A percentile compares a stretch with the other conserved stretches of the same genome.
Evolutionary conservation across 495 filamentous ascomycete genomes (phyloP).

Genomic region (Penicillium bovifimosum): DNA sequence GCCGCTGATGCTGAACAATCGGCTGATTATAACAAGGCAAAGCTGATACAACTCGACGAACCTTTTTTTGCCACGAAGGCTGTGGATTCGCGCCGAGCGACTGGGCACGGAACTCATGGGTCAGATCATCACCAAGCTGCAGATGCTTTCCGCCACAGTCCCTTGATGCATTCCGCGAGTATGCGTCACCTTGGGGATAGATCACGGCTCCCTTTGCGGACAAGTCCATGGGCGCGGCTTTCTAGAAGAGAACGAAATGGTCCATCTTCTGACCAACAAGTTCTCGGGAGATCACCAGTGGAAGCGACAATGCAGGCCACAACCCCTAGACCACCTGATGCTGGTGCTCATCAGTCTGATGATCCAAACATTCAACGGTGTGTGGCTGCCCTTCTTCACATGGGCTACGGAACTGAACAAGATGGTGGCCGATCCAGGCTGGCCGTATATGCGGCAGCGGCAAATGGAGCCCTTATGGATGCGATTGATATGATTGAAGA

Average conservation of each 20-base stretch:
- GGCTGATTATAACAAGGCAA: background rate
- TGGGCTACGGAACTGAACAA: slow-evolving; percentile 46
- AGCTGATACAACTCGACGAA: background rate
- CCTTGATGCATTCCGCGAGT: slow-evolving; percentile 13
- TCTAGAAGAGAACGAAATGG: slow-evolving; percentile 18
- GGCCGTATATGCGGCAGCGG: slow-evolving; percentile 48
- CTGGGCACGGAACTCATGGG: slow-evolving; percentile 6
- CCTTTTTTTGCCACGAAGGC: slow-evolving; percentile 1
- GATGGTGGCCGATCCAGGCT: slow-evolving; percentile 42
- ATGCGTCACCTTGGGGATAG: slow-evolving; percentile 21
- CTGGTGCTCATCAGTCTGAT: background rate
- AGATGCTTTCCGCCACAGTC: background rate
- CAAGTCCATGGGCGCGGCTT: slow-evolving; percentile 17
- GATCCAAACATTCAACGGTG: slow-evolving; percentile 39
- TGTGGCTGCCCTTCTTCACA: slow-evolving; percentile 38
- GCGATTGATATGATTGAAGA: slow-evolving; percentile 57
- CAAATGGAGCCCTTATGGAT: slow-evolving; percentile 39
- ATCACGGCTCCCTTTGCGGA: slow-evolving; percentile 5
- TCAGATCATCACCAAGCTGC: slow-evolving; percentile 8
- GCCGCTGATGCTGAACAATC: background rate
- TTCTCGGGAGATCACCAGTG: slow-evolving; percentile 27
- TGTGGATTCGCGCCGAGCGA: slow-evolving; percentile 20
- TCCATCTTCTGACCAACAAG: slow-evolving; percentile 13
- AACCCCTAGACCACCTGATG: background rate
- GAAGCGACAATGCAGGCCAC: slow-evolving; percentile 17